Conservation (phyloP, 495 filamentous ascomycete species). For the Tuber indicum region DNA sequence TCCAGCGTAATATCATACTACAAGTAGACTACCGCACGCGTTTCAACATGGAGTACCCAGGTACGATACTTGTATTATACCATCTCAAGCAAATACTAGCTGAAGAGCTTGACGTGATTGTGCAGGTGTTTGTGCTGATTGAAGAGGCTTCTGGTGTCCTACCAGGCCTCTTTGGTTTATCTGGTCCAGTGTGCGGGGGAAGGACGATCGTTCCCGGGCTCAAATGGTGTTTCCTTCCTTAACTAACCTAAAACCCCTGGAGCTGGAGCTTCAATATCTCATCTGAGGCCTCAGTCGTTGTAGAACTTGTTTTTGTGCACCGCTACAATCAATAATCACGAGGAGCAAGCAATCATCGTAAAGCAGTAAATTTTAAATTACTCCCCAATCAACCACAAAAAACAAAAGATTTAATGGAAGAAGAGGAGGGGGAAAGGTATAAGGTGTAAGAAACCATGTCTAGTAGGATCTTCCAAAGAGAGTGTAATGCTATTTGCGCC, state of each 20-base stretch:
- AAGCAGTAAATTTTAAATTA: background rate
- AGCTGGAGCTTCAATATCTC: background rate
- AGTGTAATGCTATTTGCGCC: constrained; percentile 34
- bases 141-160: background rate
- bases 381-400: background rate
- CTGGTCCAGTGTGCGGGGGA: background rate
- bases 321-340: background rate
- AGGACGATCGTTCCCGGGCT: background rate
- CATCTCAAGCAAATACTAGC: background rate
- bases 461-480: constrained; percentile 42
- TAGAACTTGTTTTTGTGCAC: background rate
- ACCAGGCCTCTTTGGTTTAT: background rate
- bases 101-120: background rate
- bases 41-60: background rate
- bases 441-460: constrained; percentile 1
- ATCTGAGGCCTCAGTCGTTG: background rate
- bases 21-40: background rate
- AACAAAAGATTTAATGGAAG: background rate
- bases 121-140: background rate
- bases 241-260: background rate
- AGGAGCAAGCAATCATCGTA: background rate
- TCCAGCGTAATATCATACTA: background rate
- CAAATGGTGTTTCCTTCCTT: background rate
- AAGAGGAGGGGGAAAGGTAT: background rate
- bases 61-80: background rate